These are phyloP conservation scores for Penicillium italicum DNA, from an alignment of 2,329 filamentous ascomycete genomes.

Conservation along the genomic window DNA sequence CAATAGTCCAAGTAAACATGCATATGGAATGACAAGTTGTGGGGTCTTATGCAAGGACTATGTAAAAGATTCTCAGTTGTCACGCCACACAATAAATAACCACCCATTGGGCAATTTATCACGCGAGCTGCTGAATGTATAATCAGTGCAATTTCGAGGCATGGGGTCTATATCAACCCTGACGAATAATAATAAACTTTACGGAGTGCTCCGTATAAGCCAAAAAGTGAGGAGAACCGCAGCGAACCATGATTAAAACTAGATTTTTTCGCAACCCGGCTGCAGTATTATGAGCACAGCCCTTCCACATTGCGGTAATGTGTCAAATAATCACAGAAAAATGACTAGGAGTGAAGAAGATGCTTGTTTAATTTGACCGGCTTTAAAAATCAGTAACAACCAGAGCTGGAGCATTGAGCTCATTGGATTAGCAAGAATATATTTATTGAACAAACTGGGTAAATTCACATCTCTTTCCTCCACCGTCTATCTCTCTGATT, in stretches of 20 bases:
- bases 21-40: neutral
- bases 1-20: neutral
- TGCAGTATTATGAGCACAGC: neutral
- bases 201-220: neutral
- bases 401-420: no score
- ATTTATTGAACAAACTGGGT: neutral
- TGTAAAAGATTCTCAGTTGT: neutral
- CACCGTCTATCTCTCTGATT: neutral
- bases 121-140: neutral
- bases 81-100: neutral
- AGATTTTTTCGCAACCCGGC: neutral
- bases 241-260: no score
- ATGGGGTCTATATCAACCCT: no score
- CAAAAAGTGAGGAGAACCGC: neutral
- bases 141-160: no score
- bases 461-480: neutral
- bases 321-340: no score
- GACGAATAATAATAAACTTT: neutral
- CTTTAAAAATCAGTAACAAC: no score
- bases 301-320: no score
- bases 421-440: no score
- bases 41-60: neutral
- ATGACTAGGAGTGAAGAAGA: no score
- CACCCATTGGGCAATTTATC: neutral
- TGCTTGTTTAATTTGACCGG: no score